Evolutionary conservation across 2,329 filamentous ascomycete species (phyloP), one percentile per base, ranked within the genome.

Genomic region (Epichloe brachyelytri): DNA sequence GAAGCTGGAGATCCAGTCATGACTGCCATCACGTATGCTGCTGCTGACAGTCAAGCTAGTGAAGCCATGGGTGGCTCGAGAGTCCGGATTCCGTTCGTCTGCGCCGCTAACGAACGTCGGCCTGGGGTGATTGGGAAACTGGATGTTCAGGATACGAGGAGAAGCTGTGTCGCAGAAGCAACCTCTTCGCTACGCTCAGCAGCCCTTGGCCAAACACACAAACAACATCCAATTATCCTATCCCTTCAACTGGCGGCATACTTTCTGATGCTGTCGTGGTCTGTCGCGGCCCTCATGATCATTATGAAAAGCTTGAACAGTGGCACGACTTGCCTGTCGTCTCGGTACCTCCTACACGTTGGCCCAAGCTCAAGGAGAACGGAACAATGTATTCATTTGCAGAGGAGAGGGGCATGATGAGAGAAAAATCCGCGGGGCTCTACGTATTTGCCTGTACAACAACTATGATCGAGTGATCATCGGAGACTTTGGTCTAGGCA

Each of bases 81-180:
- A 47, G 59, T 69, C 38, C 65, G 69, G 3, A 75, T 86, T 51
- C 80, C 83, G 0, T 82, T 87, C 53, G 78, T 88, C 55, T 87
- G 84, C 57, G 78, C 81, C 51, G 86, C 86, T 46, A 87, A 89
- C 66, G 85, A 89, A 63, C 85, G 83, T 61, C 75, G 83, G 38
- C 76, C 85, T 0, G 86, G 86, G 86, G 86, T n/a, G 85, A 89
- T 62, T 90, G 86, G 86, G 85, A 88, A 59, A 84, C 76, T 6
- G 75, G 74, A 54, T 72, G 68, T 12, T 63, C 68, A 3, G 69
- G 70, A 36, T 71, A 71, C 54, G 70, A 72, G 68, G 86, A 89
- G 65, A 83, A 83, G 57, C 76, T 90, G 38, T 86, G 85, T 60
- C 76, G 85, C 54, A 75, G 86, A 58, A 87, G 83, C 68, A 88